phyloP scores from a whole-genome alignment of 345 rosid genomes.

The thale cress (Arabidopsis thaliana) region TAIR10.1 NC_003075.7:14583001-14583500 shows the following conservation, averaged over 20 bases:
- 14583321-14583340: conserved; percentile 43
- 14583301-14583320: conserved; percentile 43
- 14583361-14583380: conserved; percentile 42
- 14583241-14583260: not conserved
- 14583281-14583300: conserved; percentile 39
- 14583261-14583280: conserved; percentile 34
- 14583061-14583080: conserved; percentile 39
- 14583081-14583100: conserved; percentile 39
- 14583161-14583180: conserved; percentile 42
- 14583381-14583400: conserved; percentile 45
- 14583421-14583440: conserved; percentile 26
- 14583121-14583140: conserved; percentile 10
- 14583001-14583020: conserved; percentile 63
- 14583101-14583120: conserved; percentile 26
- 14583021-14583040: conserved; percentile 53
- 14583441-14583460: conserved; percentile 18
- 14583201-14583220: conserved; percentile 44
- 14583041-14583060: conserved; percentile 53
- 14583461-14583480: conserved; percentile 39
- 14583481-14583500: conserved; percentile 34
- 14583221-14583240: conserved; percentile 46
- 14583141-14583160: conserved; percentile 26
- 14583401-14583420: conserved; percentile 42
- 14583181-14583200: conserved; percentile 25
- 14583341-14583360: conserved; percentile 16